Conservation (phyloP, 345 rosid genomes). For the Aurinia saxatilis region DNA sequence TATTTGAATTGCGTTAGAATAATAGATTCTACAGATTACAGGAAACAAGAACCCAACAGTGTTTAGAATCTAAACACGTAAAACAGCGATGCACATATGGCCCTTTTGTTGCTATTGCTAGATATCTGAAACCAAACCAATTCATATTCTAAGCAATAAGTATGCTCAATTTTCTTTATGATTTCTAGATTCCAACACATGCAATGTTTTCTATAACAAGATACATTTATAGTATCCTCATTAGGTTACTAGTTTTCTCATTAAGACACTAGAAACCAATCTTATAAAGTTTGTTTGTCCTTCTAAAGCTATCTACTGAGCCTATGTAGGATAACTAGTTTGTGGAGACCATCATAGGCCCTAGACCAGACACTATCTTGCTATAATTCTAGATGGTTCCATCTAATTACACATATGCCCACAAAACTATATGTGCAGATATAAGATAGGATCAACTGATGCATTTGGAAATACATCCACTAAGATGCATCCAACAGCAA, state of each 20-base stretch:
- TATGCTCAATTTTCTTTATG: background rate
- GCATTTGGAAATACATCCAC: background rate
- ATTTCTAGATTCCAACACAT: background rate
- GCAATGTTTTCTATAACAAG: background rate
- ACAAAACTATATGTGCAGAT: background rate
- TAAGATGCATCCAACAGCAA: too few species aligned
- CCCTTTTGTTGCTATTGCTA: too few species aligned
- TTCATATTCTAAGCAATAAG: background rate
- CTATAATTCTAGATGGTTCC: background rate
- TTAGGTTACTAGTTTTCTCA: background rate
- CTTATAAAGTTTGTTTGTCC: background rate
- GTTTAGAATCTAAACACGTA: background rate
- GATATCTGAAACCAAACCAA: background rate
- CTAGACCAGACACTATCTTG: background rate
- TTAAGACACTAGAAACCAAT: background rate
- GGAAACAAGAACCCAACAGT: background rate
- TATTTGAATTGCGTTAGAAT: background rate
- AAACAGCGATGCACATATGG: too few species aligned
- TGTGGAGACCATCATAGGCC: background rate
- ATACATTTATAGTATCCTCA: background rate
- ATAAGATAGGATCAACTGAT: background rate
- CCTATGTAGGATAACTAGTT: background rate
- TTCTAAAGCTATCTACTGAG: constrained; percentile 1
- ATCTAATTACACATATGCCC: background rate
- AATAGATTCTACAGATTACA: background rate